Base-by-base conservation (phyloP, 768 basidiomycete genomes). In the Nevesoporus exiguus region DNA sequence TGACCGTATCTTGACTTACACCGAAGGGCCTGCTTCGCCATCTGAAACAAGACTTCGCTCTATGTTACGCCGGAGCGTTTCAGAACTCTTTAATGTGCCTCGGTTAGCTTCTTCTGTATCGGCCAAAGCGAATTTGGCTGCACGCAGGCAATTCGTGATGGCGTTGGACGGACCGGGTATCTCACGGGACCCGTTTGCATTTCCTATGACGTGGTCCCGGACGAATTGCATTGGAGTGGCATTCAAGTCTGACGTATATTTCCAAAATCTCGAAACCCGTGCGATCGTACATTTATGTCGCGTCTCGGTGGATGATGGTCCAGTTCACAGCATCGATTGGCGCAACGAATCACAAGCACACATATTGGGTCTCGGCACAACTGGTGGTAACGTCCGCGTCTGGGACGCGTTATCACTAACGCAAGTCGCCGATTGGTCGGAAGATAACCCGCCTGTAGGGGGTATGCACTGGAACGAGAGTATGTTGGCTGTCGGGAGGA, bases 121-220 rank as follows among this genome's bases (percentile, higher is more conserved):
- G 6, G 82, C 83, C 4, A 75, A 73, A n/a, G 77, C 83, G 37
- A 81, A 86, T 61, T 73, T 86, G 8, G 80, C 73, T 36, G 72
- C 75, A 54, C 75, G 75, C 42, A 76, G 75, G 50, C 82, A 85
- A 51, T 83, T 80, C 61, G 57, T 79, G 3, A 73, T 85, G 59
- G 79, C 80, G 0, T 72, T 86, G n/a, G 85, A 87, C 60, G 82
- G 81, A 14, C 85, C 85, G 0, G 84, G 83, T 4, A 78, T 86
- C 24, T 75, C 80, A 8, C 66, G 70, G 7, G 77, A 84, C 55
- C 71, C 76, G 9, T 79, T 80, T 49, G 79, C 83, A 3, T 80
- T 75, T 59, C 80, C 85, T 3, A 79, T 86, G 52, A 72, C 78
- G 34, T 87, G 85, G 85, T 86, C 85, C 2, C 67, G 54, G 27